phyloP scores from a whole-genome alignment of 108 stramenopile species.

The Pseudonitzschia multiseries region DNA sequence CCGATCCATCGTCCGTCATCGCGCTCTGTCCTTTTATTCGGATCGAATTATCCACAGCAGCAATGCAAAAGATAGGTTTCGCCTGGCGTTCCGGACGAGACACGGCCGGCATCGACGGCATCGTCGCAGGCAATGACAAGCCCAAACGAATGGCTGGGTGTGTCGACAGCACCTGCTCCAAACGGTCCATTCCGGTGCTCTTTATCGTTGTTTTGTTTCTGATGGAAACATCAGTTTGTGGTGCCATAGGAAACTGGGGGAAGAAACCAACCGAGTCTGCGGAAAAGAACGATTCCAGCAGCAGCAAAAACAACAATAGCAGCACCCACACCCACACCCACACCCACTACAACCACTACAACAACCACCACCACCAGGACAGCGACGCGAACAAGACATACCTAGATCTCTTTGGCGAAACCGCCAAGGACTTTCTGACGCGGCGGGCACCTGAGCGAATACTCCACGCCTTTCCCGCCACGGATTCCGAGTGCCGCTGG shows the following conservation, averaged over 20 bases:
- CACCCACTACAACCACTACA: neutral
- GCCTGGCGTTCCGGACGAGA: no score
- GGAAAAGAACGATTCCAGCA: neutral
- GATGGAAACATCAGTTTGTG: neutral
- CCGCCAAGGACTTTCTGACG: slow-evolving; percentile 79
- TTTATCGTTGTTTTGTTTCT: neutral
- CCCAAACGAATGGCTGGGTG: no score
- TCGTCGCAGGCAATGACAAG: no score
- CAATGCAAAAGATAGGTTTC: no score
- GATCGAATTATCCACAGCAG: no score
- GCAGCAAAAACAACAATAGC: neutral
- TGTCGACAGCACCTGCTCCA: no score
- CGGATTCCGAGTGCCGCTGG: slow-evolving; percentile 54
- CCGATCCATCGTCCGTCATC: no score
- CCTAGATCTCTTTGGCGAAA: slow-evolving; percentile 83
- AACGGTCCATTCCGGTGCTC: neutral
- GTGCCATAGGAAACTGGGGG: neutral
- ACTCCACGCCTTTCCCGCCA: slow-evolving; percentile 42
- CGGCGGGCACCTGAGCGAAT: slow-evolving; percentile 16
- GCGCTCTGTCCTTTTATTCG: no score
- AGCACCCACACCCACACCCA: no score
- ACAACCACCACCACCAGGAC: slow-evolving; percentile 40
- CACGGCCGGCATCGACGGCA: no score
- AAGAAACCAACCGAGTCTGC: neutral
- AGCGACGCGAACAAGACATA: slow-evolving; percentile 40